Base-by-base conservation (phyloP, 2,329 filamentous ascomycete genomes). In the Lachnellula subtilissima region DNA sequence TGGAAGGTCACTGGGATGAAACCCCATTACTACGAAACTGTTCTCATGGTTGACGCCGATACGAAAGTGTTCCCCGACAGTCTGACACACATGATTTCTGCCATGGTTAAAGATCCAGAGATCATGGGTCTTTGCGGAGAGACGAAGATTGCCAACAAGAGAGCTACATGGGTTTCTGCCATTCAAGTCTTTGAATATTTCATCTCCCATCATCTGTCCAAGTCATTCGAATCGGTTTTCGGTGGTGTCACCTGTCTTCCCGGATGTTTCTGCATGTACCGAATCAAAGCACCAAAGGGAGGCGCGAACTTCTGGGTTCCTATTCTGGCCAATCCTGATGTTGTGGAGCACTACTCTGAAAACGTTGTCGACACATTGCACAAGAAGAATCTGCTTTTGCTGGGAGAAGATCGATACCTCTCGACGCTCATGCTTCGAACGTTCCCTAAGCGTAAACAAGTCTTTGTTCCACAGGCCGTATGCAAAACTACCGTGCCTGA, bases 121-220 rank as follows among this genome's bases (percentile, higher is more conserved):
- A 95, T 99, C 74, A 99, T 99, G 94, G 94, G 94, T 68, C 83
- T 99, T 40, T 99, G 94, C 69, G 94, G 94, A 65, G 94, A 99
- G 78, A 99, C 94, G 17, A 99, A 99, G 82, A 99, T 99, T 76
- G 94, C 94, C 69, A 99, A 99, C 80, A 99, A 99, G 77, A 87
- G 88, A 43, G 84, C 88, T 60, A 92, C 85, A 67, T 99, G 93
- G 92, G 92, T 97, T 42, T 90, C 91, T 5, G 95, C 94, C 76
- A 99, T 99, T 67, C 94, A 99, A 74, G 95, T 99, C 28, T 99
- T 99, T 69, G 94, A 99, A 78, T 97, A 97, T 77, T 99, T 97
- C 78, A 94, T 99, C 75, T 97, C 94, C 2, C 94, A 99, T 73
- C 95, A 99, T 72, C 82, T 95, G 67, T 85, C 92, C 68, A 99